These are phyloP conservation scores for Aspergillus cejpii DNA, from an alignment of 2,329 filamentous ascomycete species.

Conservation along the genomic window DNA sequence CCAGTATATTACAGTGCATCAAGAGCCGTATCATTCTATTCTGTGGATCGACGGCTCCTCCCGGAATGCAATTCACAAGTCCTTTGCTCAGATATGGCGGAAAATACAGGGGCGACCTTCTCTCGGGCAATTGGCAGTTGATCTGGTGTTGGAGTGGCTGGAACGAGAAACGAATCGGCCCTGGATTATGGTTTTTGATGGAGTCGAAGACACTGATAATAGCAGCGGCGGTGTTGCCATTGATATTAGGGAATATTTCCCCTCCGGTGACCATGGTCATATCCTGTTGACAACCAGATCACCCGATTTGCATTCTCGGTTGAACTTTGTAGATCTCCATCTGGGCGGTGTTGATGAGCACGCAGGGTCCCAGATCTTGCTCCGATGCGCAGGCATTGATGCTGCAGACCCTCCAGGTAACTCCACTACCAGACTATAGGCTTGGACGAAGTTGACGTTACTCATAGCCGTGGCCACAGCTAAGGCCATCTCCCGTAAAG, in stretches of 20 bases:
- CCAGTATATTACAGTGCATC: background rate
- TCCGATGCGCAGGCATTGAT: background rate
- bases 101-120: background rate
- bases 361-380: background rate
- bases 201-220: background rate
- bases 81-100: background rate
- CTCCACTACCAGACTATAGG: too few relatives aligned
- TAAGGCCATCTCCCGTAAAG: slow-evolving; percentile 1
- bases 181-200: slow-evolving; percentile 7
- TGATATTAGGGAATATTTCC: slow-evolving; percentile 1
- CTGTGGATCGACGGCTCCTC: slow-evolving; percentile 6
- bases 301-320: background rate
- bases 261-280: background rate
- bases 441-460: too few relatives aligned
- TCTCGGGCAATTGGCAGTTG: background rate
- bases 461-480: background rate
- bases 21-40: background rate
- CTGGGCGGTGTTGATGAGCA: background rate
- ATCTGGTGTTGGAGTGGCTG: slow-evolving; percentile 1
- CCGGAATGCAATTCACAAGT: background rate
- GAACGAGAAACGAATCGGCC: background rate
- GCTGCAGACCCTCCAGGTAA: background rate
- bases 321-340: background rate
- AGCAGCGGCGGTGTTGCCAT: background rate
- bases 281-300: slow-evolving; percentile 1